Evolutionary conservation across 2,329 filamentous ascomycete species (phyloP), one percentile per base, ranked within the genome.

Genomic region (Fusarium mexicanum): DNA sequence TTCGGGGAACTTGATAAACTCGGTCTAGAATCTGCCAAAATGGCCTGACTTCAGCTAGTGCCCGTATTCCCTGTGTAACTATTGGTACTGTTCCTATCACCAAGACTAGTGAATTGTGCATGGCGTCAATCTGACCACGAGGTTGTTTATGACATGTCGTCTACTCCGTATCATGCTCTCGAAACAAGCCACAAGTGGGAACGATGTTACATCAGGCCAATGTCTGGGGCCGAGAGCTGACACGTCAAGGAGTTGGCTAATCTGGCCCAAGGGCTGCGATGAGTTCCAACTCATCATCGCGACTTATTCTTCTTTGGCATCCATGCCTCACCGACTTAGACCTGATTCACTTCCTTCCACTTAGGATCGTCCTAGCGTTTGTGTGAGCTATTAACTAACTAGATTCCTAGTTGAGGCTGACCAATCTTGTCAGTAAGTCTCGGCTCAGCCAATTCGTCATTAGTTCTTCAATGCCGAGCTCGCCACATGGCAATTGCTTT

Each of bases 41-140:
- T 71, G 73, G 51, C 47, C 67, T 75, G 70, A 75, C 67, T 59
- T 63, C 65, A 43, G 20, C 40, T 44, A 44, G 53, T 44, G 61
- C 26, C 44, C 58, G 67, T 50, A 47, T 60, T 61, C 33, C 22
- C 18, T 55, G 61, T 75, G 71, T 74, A 74, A 69, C 72, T 47
- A 31, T 43, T 43, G 37, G 38, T 41, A 41, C 47, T 53, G 33
- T 40, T 55, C 38, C 37, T 20, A 63, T 35, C 17, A 37, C 64
- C 43, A 31, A 31, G 50, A 55, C 17, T 24, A 55, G 40, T 29
- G 41, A 54, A 33, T 20, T 31, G 38, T 69, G 43, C 44, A 58
- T 70, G 18, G 35, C 51, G 31, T 35, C 59, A 38, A 55, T 38
- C 35, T 29, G 51, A 31, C 41, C 33, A 31, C 40, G 22, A 58